These are phyloP conservation scores for Xylaria sp. DNA, from an alignment of 495 filamentous ascomycete genomes.

Conservation along the genomic window DNA sequence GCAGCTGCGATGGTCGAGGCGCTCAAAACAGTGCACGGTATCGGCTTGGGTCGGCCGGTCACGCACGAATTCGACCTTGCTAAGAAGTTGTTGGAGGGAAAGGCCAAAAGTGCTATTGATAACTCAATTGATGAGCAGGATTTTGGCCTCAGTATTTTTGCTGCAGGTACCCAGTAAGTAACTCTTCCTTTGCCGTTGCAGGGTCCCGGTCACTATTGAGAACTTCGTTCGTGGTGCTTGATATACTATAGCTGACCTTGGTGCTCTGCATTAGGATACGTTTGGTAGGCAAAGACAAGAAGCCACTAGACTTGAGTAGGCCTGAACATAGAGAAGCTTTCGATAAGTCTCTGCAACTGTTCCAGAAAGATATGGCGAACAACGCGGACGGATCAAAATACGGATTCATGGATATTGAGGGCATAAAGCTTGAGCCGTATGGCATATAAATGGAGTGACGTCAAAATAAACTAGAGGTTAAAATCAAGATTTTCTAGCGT, in stretches of 20 bases:
- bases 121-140: constrained; percentile 51
- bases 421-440: constrained; percentile 27
- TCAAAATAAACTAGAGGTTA: not conserved
- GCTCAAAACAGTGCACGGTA: constrained; percentile 60
- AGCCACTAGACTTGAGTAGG: constrained; percentile 58
- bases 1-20: constrained; percentile 66
- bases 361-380: constrained; percentile 30
- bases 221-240: not conserved
- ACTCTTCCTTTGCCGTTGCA: not conserved
- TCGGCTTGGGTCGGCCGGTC: constrained; percentile 61
- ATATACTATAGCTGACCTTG: not conserved
- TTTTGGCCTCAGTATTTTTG: constrained; percentile 57
- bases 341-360: constrained; percentile 33
- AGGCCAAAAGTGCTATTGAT: constrained; percentile 55
- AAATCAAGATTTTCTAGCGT: not conserved
- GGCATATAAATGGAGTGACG: constrained; percentile 25
- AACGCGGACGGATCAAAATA: constrained; percentile 41
- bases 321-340: constrained; percentile 47
- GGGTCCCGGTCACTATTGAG: not conserved
- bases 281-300: constrained; percentile 58
- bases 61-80: constrained; percentile 59
- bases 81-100: constrained; percentile 55
- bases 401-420: constrained; percentile 36
- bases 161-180: constrained; percentile 54
- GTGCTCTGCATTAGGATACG: constrained; percentile 42